A percentile compares a stretch with the other conserved stretches of the same genome.
Conservation (phyloP, 2,329 filamentous ascomycete species). For the Leptographium flavum region DNA sequence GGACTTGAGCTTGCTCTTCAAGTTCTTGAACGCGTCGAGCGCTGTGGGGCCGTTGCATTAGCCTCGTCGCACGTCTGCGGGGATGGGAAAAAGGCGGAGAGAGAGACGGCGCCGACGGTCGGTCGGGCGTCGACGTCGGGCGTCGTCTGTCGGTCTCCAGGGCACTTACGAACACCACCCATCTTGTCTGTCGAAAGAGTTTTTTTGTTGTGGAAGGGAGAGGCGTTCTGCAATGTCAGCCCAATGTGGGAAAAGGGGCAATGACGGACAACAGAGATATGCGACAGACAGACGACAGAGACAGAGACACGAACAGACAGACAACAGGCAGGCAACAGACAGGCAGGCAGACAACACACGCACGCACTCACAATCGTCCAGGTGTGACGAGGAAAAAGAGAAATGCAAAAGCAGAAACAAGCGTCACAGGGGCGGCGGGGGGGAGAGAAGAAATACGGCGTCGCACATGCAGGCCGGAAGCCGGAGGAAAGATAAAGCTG, state of each 20-base stretch:
- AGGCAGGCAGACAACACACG: no score
- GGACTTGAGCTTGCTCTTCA: constrained; percentile 41
- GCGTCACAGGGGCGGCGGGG: background rate
- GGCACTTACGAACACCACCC: constrained; percentile 37
- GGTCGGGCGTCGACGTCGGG: no score
- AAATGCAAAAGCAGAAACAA: background rate
- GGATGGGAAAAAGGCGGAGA: no score
- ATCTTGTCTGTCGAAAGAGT: constrained; percentile 23
- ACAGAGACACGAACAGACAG: background rate
- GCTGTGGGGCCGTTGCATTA: constrained; percentile 19
- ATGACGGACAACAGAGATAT: no score
- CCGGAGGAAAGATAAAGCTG: constrained; percentile 11
- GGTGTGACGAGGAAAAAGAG: background rate
- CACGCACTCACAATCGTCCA: no score
- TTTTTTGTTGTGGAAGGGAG: no score
- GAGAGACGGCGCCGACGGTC: no score
- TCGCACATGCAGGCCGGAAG: background rate
- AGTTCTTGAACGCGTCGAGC: constrained; percentile 34
- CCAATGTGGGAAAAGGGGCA: no score
- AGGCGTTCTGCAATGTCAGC: no score
- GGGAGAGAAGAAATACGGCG: background rate
- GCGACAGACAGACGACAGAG: no score
- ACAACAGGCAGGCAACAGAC: background rate
- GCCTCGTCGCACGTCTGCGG: background rate
- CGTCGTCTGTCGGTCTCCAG: no score